Base-by-base conservation (phyloP, 129 eudicot genomes). In the Solidago caesia region DNA sequence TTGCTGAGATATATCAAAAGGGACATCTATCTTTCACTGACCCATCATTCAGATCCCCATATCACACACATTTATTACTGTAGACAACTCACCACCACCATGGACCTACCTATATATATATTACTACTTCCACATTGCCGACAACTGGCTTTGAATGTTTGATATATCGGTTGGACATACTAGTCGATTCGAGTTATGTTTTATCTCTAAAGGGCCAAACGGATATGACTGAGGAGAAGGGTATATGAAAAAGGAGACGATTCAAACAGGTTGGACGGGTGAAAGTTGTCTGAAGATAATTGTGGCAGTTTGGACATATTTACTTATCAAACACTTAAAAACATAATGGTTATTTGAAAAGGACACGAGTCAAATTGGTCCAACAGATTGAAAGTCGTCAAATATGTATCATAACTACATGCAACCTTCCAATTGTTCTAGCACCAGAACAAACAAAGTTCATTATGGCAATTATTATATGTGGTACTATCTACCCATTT, bases 21-120 rank as follows among this genome's bases (percentile, higher is more conserved):
- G 64, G 51, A 53, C 81, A 79, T 79, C 78, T 65, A 73, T 72
- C 82, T 72, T 79, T 46, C 77, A 72, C 78, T 79, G 82, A 64
- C 27, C 73, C 78, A 79, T 79, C 82, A 79, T 76, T 78, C 82
- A 78, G 82, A 79, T 79, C 69, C 78, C 83, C 83, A 79, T 65
- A 72, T 79, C 82, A 72, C 12, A 33, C 61, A 64, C 74, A 79
- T 79, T 79, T 2, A 79, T 79, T 79, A 72, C 77, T 64, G 53
- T 49, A 79, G 45, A 65, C 82, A 64, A 72, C 78, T 72, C 78
- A 55, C 74, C 80, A 55, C 56, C 74, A 69, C 82, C 62, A 70
- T 55, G 73, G 55, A 66, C 12, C 14, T 39, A 44, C 78, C 66
- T 44, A 10, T 71, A 11, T 25, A 58, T 26, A 48, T 52, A 75